Percentiles rank a stretch among this genome's conserved stretches.
phyloP scores from a whole-genome alignment of 805 yeast genomes.

The Wickerhamiella parazyma region DNA sequence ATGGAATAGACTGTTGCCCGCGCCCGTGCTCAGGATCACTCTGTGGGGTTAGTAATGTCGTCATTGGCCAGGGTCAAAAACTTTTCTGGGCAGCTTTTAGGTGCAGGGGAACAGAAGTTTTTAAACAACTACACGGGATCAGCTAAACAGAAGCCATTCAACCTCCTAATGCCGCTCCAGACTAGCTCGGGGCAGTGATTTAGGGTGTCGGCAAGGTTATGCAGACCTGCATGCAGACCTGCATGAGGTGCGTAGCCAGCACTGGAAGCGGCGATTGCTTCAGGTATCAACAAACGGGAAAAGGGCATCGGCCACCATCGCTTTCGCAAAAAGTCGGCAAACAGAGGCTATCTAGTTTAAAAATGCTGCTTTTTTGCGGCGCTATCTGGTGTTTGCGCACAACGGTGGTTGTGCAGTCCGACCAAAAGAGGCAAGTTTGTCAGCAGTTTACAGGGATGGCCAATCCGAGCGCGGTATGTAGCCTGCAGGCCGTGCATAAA shows the following conservation, averaged over 20 bases:
- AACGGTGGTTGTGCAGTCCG: background rate
- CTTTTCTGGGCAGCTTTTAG: background rate
- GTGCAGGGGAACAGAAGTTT: too few species aligned
- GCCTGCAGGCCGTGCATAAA: slow-evolving; percentile 11
- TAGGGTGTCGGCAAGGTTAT: background rate
- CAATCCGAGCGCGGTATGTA: slow-evolving; percentile 14
- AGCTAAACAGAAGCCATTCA: too few species aligned
- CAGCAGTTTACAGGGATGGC: slow-evolving; percentile 4
- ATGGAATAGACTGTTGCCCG: background rate
- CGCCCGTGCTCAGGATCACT: background rate
- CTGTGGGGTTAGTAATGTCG: background rate
- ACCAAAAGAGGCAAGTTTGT: background rate
- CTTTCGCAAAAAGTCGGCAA: too few species aligned
- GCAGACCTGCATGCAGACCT: background rate
- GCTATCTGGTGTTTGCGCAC: too few species aligned
- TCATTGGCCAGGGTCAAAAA: slow-evolving; percentile 3
- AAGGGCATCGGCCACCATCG: background rate
- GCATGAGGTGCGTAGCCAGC: background rate
- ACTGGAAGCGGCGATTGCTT: background rate
- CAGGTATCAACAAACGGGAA: background rate
- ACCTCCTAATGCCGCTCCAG: too few species aligned
- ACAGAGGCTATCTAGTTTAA: too few species aligned
- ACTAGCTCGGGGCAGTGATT: too few species aligned
- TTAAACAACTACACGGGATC: too few species aligned
- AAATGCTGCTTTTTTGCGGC: too few species aligned